Percentiles rank a stretch among this genome's conserved stretches.
Conservation (phyloP, 2,329 filamentous ascomycete species). For the Verticillium isaacii region DNA sequence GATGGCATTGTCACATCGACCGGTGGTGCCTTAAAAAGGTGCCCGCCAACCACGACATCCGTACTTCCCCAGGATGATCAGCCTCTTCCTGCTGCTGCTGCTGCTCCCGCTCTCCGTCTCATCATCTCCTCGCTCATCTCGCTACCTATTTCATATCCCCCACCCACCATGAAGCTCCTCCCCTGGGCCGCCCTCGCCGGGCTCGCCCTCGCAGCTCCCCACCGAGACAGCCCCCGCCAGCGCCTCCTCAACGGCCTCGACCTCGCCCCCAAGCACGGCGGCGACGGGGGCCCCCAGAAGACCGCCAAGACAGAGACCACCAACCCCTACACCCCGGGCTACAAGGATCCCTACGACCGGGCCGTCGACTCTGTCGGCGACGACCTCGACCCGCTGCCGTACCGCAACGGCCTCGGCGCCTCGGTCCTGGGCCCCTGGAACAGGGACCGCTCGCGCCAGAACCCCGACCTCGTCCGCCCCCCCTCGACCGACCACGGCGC, state of each 20-base stretch:
- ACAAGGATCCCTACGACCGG: slow-evolving; percentile 57
- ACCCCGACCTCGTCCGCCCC: slow-evolving; percentile 66
- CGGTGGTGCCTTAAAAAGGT: not conserved
- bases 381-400: slow-evolving; percentile 60
- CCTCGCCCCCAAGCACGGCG: slow-evolving; percentile 37
- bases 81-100: too few relatives aligned
- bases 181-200: slow-evolving; percentile 7
- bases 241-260: slow-evolving; percentile 45
- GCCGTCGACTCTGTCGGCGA: slow-evolving; percentile 57
- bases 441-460: slow-evolving; percentile 60
- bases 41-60: too few relatives aligned
- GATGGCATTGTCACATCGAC: not conserved
- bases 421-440: slow-evolving; percentile 69
- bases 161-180: slow-evolving; percentile 7
- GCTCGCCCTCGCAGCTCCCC: slow-evolving; percentile 8
- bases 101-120: too few relatives aligned
- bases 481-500: slow-evolving; percentile 69
- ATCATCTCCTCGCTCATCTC: not conserved
- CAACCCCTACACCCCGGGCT: slow-evolving; percentile 54
- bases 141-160: not conserved
- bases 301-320: not conserved
- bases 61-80: too few relatives aligned
- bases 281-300: slow-evolving; percentile 16
- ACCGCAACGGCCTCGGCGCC: slow-evolving; percentile 58
- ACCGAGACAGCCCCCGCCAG: slow-evolving; percentile 48